Evolutionary conservation across 805 yeast genomes (phyloP), one percentile per base, ranked within the genome.

Genomic region (Kluyveromyces lactis): DNA sequence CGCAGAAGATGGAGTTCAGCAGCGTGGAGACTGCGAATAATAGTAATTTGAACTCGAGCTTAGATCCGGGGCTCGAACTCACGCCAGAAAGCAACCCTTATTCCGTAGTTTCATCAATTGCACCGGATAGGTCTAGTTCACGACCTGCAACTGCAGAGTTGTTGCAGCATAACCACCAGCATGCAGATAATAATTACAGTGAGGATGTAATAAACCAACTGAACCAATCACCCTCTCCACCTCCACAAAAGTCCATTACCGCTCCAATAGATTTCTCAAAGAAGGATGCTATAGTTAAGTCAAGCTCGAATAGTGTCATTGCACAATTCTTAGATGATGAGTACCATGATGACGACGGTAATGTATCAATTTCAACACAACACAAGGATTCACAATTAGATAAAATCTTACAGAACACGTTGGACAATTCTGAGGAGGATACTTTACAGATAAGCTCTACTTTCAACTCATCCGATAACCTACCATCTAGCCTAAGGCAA

Each of bases 371-470:
- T 6, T 9, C 8, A 11, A 30, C 31, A 6, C 9, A 26, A 21
- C 36, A 38, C 24, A 33, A 32, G 26, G 29, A 28, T 9, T 39
- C 41, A 10, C 40, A 42, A 17, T 23, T 42, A 0, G 58, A 53
- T 33, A 54, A 50, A 23, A 47, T 53, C 41, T 28, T 53, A 19
- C 49, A 52, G 36, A 47, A 47, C 11, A 53, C 58, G 2, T 39
- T 53, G 24, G 46, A 47, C 12, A 39, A 49, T 28, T 40, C 42
- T 30, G 53, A 49, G 17, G 42, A 38, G 9, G 33, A 38, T 36
- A 36, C 30, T 12, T 24, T 18, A 13, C 21, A 36, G 15, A 23
- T 23, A 13, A n/a, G 33, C 21, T 8, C 33, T 10, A 15, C 13
- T 15, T n/a, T 27, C 30, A 15, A 27, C 30, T 5, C 16, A 15